Base-by-base conservation (phyloP, 768 basidiomycete species). In the Kwoniella europaea region DNA sequence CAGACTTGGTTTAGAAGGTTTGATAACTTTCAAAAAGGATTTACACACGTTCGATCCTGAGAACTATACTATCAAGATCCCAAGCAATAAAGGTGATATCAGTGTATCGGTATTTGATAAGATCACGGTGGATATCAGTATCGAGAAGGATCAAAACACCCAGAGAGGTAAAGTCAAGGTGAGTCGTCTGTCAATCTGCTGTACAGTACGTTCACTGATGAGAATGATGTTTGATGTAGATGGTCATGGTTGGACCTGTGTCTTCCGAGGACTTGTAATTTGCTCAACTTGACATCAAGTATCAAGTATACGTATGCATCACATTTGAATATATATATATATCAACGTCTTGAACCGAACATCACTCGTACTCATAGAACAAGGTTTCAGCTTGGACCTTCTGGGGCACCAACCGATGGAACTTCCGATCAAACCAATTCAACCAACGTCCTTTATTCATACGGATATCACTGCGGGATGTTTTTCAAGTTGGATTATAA, bases 91-190 rank as follows among this genome's bases (percentile, higher is more conserved):
- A 22, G 80, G 84, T 10, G 86, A 87, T 35, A 88, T 89, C 10
- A 87, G 86, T 15, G 89, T 98, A 56, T 88, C 92, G 0, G 93
- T 98, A 24, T 98, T 99, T 79, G 94, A 97, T 85, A 94, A 94
- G 84, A 92, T 98, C 57, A 87, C 84, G 41, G 95, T 98, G n/a
- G 88, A 89, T 74, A 91, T 99, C 53, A 89, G 90, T 69, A 92
- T 98, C 6, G 94, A 96, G 83, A 97, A 94, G 86, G 96, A 97
- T 79, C 91, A 88, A 79, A 95, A 94, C 74, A 97, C 94, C 18
- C 93, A 95, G 79, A 86, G 94, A 71, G 93, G 92, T 10, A 90
- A 90, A 72, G 93, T 96, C 7, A 92, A 90, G 84, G 74, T 79
- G 72, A 60, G 73, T 50, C 5, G 46, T 18, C 10, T 50, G 13